Evolutionary conservation across 345 rosid species (phyloP).

Genomic region (Populus euphratica): DNA sequence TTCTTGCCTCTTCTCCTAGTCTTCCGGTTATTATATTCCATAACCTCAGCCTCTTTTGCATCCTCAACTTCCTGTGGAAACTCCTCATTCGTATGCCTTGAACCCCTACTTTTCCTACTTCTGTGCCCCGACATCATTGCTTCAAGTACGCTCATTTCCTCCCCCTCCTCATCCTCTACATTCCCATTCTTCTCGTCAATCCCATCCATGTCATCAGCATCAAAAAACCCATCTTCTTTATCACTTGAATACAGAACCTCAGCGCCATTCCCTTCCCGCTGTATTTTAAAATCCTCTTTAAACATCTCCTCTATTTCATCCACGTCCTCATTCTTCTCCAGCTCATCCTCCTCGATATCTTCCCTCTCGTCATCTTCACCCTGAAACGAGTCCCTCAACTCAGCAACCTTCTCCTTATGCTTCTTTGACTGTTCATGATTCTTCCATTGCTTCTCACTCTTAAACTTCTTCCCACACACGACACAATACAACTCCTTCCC

Average conservation of each 20-base stretch:
- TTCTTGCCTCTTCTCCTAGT: constrained; percentile 45
- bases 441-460: constrained; percentile 94
- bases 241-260: constrained; percentile 24
- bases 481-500: constrained; percentile 71
- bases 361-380: constrained; percentile 40
- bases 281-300: constrained; percentile 37
- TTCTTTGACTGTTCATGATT: constrained; percentile 97
- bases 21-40: constrained; percentile 37
- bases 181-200: constrained; percentile 22
- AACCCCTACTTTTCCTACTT: constrained; percentile 35
- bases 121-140: constrained; percentile 59
- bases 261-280: constrained; percentile 28
- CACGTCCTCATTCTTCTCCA: constrained; percentile 10
- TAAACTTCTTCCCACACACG: constrained; percentile 84
- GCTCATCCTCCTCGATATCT: constrained; percentile 23
- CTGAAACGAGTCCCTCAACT: constrained; percentile 57
- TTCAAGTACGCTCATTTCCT: constrained; percentile 58
- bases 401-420: constrained; percentile 87
- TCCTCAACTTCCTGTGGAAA: constrained; percentile 26
- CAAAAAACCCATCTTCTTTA: constrained; percentile 34
- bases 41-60: constrained; percentile 33
- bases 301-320: constrained; percentile 47
- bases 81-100: constrained; percentile 30
- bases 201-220: constrained; percentile 22
- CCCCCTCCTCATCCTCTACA: constrained; percentile 35